Evolutionary conservation across 495 filamentous ascomycete species (phyloP).

Genomic region (Aspergillus avenaceus): DNA sequence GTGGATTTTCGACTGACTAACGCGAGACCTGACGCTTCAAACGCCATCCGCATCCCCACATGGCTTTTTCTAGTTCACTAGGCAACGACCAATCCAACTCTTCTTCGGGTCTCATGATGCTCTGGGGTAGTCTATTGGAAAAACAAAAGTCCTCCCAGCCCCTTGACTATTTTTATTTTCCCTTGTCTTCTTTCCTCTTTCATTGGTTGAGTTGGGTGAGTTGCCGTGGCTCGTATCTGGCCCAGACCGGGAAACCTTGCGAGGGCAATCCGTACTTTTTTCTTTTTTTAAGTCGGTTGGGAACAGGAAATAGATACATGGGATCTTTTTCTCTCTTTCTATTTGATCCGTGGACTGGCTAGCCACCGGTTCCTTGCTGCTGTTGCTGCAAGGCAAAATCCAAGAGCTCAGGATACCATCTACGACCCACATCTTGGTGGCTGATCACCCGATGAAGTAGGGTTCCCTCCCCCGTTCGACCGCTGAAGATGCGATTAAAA

Average conservation of each 20-base stretch:
- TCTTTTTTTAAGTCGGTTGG: too few species aligned
- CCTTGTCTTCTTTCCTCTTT: too few species aligned
- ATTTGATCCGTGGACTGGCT: not conserved
- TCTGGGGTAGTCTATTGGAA: too few species aligned
- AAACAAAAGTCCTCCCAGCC: too few species aligned
- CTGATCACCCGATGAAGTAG: constrained; percentile 79
- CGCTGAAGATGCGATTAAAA: constrained; percentile 39
- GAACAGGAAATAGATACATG: not conserved
- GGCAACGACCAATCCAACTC: not conserved
- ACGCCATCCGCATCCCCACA: not conserved
- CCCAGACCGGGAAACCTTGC: not conserved
- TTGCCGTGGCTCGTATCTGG: not conserved
- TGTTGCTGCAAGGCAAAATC: constrained; percentile 28
- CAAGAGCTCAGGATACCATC: constrained; percentile 73
- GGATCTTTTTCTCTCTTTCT: too few species aligned
- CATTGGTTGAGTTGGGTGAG: not conserved
- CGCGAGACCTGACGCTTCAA: not conserved
- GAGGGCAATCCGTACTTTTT: too few species aligned
- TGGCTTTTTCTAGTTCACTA: not conserved
- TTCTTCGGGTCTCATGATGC: not conserved
- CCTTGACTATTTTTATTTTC: not conserved
- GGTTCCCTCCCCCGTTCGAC: constrained; percentile 76
- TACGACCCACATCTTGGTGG: constrained; percentile 81
- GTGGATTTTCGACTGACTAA: not conserved
- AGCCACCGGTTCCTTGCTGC: constrained; percentile 8